Evolutionary conservation across 371 early-diverging fungal species (phyloP), one percentile per base, ranked within the genome.

Genomic region (Umbelopsis sp.): DNA sequence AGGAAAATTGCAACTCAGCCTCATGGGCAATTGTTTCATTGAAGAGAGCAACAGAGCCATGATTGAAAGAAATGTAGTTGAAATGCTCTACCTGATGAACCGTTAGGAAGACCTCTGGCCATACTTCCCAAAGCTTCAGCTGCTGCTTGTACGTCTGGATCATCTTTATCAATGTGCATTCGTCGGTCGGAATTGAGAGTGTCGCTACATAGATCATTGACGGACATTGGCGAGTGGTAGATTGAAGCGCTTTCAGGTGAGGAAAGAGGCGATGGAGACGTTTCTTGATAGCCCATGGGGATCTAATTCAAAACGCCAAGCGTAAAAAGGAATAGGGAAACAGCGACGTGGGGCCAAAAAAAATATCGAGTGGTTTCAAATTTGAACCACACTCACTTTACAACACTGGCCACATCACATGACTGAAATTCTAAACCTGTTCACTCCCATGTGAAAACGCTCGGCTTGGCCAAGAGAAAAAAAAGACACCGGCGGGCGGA

Each of bases 121-220:
- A 91, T 80, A 50, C 83, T 83, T 12, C 85, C 88, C 9, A 91
- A 73, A 11, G 84, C 86, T 70, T 87, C 89, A 20, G 86, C 91
- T 9, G 89, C 91, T 57, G 86, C 53, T 70, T 80, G 83, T 44
- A 86, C 88, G 65, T 80, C 90, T 37, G 83, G 78, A 71, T 86
- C 88, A 44, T 63, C 66, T 29, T 69, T 69, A 32, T 70, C 48
- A 44, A 57, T 57, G 35, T 57, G 57, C 57, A 57, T 57, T 35
- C 18, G 57, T 35, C 16, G 35, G 57, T 57, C 57, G 57, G 57
- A 57, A 57, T 41, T 50, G 37, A 18, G 52, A 35, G 14, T 67
- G 62, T 68, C 62, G 35, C 53, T 25, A 62, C 78, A 77, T 38
- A 77, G 63, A 53, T 74, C 74, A 3, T 70, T 74, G 32, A 76